These are phyloP conservation scores for barley (Hordeum vulgare) DNA, from an alignment of 176 grass and related monocot species.

Conservation along the genomic window MorexV3_pseudomolecules_assembly NC_058524.1:584597532-584598031, in stretches of 20 bases:
- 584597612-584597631: constrained; percentile 21
- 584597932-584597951: constrained; percentile 19
- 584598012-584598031: constrained; percentile 74
- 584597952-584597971: constrained; percentile 43
- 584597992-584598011: constrained; percentile 88
- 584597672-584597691: constrained; percentile 83
- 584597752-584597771: background rate
- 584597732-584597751: constrained; percentile 27
- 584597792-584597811: constrained; percentile 15
- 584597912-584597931: background rate
- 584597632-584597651: constrained; percentile 37
- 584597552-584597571: constrained; percentile 89
- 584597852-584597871: constrained; percentile 80
- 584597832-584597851: constrained; percentile 68
- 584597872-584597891: constrained; percentile 77
- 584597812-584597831: constrained; percentile 49
- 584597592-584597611: background rate
- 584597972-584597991: constrained; percentile 88
- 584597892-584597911: constrained; percentile 60
- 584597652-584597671: constrained; percentile 89
- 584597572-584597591: constrained; percentile 12
- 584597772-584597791: constrained; percentile 5
- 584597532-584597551: constrained; percentile 55
- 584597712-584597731: constrained; percentile 92
- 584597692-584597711: constrained; percentile 96